Evolutionary conservation across 805 yeast genomes (phyloP).

Genomic region (Candida saitoana): DNA sequence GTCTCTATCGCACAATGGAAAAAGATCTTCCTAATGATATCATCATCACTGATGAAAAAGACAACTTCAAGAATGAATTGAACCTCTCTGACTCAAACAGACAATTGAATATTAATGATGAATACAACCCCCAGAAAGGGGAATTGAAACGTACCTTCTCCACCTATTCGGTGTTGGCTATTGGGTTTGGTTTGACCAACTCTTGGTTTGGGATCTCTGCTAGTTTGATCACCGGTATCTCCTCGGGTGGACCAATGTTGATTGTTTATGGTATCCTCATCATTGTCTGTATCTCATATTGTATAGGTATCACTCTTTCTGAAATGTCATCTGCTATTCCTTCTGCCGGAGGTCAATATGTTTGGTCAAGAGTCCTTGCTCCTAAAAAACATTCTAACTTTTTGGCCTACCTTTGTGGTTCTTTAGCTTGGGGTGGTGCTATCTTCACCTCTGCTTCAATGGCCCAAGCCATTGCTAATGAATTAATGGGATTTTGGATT

Average conservation of each 20-base stretch:
- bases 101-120: neutral
- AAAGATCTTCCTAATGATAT: neutral
- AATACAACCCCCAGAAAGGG: constrained; percentile 1
- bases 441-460: constrained; percentile 38
- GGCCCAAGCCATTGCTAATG: constrained; percentile 32
- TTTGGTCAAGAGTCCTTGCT: constrained; percentile 38
- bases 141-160: constrained; percentile 30
- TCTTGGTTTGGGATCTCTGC: constrained; percentile 43
- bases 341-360: constrained; percentile 42
- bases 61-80: neutral
- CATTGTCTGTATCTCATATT: constrained; percentile 31
- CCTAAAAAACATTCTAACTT: constrained; percentile 35
- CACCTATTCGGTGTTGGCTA: constrained; percentile 35
- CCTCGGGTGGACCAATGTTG: constrained; percentile 39
- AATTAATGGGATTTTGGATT: constrained; percentile 35
- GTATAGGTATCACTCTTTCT: constrained; percentile 35
- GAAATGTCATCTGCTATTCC: constrained; percentile 40
- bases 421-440: constrained; percentile 42
- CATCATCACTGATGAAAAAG: neutral
- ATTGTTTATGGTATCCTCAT: constrained; percentile 40
- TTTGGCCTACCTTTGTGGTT: constrained; percentile 37
- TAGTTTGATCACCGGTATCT: constrained; percentile 37
- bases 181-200: constrained; percentile 41
- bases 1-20: too few relatives aligned
- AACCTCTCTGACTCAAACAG: neutral